Evolutionary conservation across 1,284 basidiomycete genomes (phyloP), one percentile per base, ranked within the genome.

Genomic region (Leccinum fuscescens): DNA sequence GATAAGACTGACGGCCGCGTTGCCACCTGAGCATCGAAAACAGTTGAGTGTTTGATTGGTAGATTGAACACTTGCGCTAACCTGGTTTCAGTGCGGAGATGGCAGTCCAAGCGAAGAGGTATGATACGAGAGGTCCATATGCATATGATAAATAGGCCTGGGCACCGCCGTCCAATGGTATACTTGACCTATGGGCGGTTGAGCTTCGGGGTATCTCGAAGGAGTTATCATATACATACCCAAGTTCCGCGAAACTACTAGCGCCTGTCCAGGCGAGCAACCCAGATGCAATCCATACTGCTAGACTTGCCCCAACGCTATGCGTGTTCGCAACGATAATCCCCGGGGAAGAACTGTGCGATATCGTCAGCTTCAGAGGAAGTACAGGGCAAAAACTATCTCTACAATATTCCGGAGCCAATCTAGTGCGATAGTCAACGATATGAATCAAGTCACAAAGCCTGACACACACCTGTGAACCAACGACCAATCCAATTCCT

Each of bases 251-350:
- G 72, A 89, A 96, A 66, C 90, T 93, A 72, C 91, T 93, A 46
- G 93, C 94, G 3, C 95, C 95, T 4, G 95, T 96, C 95, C 95
- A 97, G 2, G 85, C 93, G 11, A 98, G 78, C 11, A 94, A 60
- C 3, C 94, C 94, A 58, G 90, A 88, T 3, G 82, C 77, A 9
- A 91, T 66, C 93, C 93, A 96, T 7, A 95, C 91, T 12, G 81
- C 51, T 27, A 95, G 74, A 78, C 92, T 93, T 33, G 93, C 92
- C 8, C 93, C 93, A 2, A 93, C 88, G 68, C 89, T 93, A 24
- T 92, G 84, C 0, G 91, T 90, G 68, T 94, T 92, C 14, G 90
- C 89, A 31, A 95, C 85, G 1, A 97, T 87, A n/a, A 96, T 87
- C 22, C 93, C 94, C 0, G 94, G 94, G 1, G 92, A 93, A 1